Conservation (phyloP, 2,329 filamentous ascomycete genomes). For the Chaetomium strumarium region DNA sequence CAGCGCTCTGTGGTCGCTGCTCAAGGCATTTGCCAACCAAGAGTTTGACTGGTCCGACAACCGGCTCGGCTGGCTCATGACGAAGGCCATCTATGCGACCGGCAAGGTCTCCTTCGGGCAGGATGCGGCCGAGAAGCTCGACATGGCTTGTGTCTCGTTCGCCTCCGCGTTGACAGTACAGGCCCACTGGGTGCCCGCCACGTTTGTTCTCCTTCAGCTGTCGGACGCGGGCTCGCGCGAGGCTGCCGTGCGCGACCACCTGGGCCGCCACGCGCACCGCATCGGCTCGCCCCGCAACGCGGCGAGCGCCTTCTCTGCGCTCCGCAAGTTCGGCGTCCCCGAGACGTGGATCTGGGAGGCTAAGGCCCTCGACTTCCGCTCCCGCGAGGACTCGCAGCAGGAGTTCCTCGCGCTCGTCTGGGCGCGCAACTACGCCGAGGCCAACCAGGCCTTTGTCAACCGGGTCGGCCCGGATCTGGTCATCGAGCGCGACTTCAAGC, state of each 20-base stretch:
- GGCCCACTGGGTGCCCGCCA: slow-evolving; percentile 62
- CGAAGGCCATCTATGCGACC: slow-evolving; percentile 55
- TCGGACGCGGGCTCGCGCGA: slow-evolving; percentile 56
- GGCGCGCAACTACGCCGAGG: slow-evolving; percentile 70
- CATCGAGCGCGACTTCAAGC: slow-evolving; percentile 72
- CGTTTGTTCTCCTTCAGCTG: slow-evolving; percentile 76
- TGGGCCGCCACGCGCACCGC: slow-evolving; percentile 63
- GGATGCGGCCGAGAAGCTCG: slow-evolving; percentile 54
- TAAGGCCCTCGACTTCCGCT: slow-evolving; percentile 75
- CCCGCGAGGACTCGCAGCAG: slow-evolving; percentile 59
- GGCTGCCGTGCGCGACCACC: slow-evolving; percentile 64
- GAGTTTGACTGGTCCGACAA: slow-evolving; percentile 64
- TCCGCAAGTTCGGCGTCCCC: slow-evolving; percentile 64
- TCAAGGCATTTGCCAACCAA: slow-evolving; percentile 70
- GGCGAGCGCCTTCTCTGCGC: slow-evolving; percentile 53
- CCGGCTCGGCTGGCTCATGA: slow-evolving; percentile 79
- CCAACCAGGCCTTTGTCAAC: slow-evolving; percentile 74
- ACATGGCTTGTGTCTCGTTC: slow-evolving; percentile 62
- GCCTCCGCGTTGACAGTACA: slow-evolving; percentile 56
- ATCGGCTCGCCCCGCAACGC: slow-evolving; percentile 54
- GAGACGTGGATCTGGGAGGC: slow-evolving; percentile 78
- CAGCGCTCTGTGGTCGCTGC: slow-evolving; percentile 66
- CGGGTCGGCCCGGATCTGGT: slow-evolving; percentile 77
- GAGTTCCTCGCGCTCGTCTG: slow-evolving; percentile 78
- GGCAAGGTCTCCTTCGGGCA: slow-evolving; percentile 48